Conservation (phyloP, 1,284 basidiomycete genomes). For the Puccinia polysora region DNA sequence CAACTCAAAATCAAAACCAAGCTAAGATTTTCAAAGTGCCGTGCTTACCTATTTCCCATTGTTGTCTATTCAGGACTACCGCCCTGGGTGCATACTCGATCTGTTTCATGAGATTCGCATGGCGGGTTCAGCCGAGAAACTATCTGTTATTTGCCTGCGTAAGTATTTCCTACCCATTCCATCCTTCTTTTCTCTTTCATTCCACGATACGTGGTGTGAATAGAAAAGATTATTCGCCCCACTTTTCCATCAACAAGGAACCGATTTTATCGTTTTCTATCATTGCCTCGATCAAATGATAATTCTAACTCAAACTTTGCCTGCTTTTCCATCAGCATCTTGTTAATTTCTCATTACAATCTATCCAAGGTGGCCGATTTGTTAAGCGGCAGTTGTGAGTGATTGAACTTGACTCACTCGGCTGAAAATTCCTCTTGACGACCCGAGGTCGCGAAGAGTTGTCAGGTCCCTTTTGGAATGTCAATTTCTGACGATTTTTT, state of each 20-base stretch:
- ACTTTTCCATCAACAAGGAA: no score
- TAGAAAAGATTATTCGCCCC: not conserved
- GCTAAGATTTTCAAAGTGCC: not conserved
- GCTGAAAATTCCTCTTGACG: no score
- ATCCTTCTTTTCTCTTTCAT: not conserved
- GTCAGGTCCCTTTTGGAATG: no score
- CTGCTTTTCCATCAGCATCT: no score
- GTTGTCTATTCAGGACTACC: conserved; percentile 58
- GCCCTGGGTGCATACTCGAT: conserved; percentile 80
- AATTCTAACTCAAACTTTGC: no score
- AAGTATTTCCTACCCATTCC: no score
- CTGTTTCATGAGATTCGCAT: conserved; percentile 95
- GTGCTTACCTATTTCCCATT: not conserved
- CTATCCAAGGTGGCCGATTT: conserved; percentile 37
- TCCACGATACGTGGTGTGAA: not conserved
- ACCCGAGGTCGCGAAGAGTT: no score
- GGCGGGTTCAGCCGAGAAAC: conserved; percentile 89
- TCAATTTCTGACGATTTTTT: no score
- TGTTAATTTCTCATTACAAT: conserved; percentile 41
- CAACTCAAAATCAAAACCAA: not conserved
- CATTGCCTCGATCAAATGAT: not conserved
- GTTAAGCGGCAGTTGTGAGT: conserved; percentile 30
- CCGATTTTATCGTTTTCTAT: not conserved
- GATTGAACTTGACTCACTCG: not conserved
- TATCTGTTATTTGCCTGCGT: conserved; percentile 75